Base-by-base conservation (phyloP, 2,329 filamentous ascomycete genomes). In the Phyllosticta citrichinensis region DNA sequence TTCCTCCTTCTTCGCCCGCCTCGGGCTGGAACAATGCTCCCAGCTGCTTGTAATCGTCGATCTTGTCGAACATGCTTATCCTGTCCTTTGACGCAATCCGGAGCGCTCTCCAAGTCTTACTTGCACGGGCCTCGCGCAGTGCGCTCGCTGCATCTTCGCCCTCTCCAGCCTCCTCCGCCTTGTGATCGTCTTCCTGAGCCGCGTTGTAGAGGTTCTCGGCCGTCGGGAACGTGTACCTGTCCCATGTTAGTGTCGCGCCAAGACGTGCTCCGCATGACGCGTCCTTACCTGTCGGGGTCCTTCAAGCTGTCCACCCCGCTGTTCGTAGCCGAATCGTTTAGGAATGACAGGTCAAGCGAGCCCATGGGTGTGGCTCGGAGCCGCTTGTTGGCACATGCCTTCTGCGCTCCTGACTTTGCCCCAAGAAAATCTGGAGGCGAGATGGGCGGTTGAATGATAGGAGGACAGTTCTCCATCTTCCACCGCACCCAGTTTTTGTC, bases 401-500 rank as follows among this genome's bases (percentile, higher is more conserved):
- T 85, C 64, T 83, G 81, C 3, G 86, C 86, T 54, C 83, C 79
- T 30, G 81, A 77, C 70, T 87, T 88, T 24, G 91, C 87, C 59
- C 85, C 81, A 50, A 86, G 74, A 71, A 91, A 93, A 55, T 87
- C 82, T 27, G 83, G 75, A 0, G 87, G 81, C 2, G 86, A 81
- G 30, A 97, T 81, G 11, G 89, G 79, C 22, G 88, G 83, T 63
- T 84, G 83, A 69, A 92, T 86, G 69, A 99, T 97, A 5, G 87
- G 83, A 24, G 91, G 90, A 71, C 94, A 99, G 66, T 87, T 90
- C 72, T 97, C 91, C 63, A 93, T 87, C 76, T 99, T 99, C 94
- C 94, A 99, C 64, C 91, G 87, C 53, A 95, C 91, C 95, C 95
- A 99, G 71, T 97, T 97, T 78, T 97, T 97, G 74, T 99, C 94